Evolutionary conservation across 805 yeast genomes (phyloP).

Genomic region (Huiozyma sinensis): DNA sequence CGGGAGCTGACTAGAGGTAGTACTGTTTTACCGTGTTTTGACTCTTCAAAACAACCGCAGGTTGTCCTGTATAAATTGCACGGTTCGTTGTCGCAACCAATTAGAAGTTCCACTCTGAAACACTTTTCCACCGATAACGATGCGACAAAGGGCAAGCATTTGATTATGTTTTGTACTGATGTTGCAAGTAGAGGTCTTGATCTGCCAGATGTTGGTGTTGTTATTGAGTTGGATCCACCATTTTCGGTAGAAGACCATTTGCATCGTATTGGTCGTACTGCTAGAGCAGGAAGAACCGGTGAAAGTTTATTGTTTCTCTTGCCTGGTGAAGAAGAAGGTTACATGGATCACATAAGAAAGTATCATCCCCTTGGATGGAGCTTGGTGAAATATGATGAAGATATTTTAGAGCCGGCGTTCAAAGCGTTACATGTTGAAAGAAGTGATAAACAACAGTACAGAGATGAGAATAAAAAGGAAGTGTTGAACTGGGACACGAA

Average conservation of each 20-base stretch:
- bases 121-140: slow-evolving; percentile 40
- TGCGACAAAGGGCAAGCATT: slow-evolving; percentile 38
- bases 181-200: slow-evolving; percentile 97
- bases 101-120: slow-evolving; percentile 66
- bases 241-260: slow-evolving; percentile 88
- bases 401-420: slow-evolving; percentile 29
- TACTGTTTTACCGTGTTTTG: slow-evolving; percentile 24
- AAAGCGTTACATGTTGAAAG: slow-evolving; percentile 21
- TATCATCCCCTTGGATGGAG: slow-evolving; percentile 49
- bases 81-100: slow-evolving; percentile 81
- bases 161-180: slow-evolving; percentile 85
- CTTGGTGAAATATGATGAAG: slow-evolving; percentile 39
- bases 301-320: slow-evolving; percentile 64
- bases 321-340: slow-evolving; percentile 86
- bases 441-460: slow-evolving; percentile 23
- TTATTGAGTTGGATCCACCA: slow-evolving; percentile 92
- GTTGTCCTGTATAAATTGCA: slow-evolving; percentile 62
- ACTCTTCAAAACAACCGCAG: slow-evolving; percentile 28
- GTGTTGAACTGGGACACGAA: slow-evolving; percentile 71
- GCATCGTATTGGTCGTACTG: slow-evolving; percentile 95
- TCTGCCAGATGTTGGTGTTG: slow-evolving; percentile 73
- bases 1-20: slow-evolving; percentile 22
- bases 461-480: slow-evolving; percentile 22
- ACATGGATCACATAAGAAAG: slow-evolving; percentile 49
- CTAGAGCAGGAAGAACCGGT: slow-evolving; percentile 91